Percentiles rank a stretch among this genome's conserved stretches.
Conservation (phyloP, 345 rosid species). For the Citrus glauca region DNA sequence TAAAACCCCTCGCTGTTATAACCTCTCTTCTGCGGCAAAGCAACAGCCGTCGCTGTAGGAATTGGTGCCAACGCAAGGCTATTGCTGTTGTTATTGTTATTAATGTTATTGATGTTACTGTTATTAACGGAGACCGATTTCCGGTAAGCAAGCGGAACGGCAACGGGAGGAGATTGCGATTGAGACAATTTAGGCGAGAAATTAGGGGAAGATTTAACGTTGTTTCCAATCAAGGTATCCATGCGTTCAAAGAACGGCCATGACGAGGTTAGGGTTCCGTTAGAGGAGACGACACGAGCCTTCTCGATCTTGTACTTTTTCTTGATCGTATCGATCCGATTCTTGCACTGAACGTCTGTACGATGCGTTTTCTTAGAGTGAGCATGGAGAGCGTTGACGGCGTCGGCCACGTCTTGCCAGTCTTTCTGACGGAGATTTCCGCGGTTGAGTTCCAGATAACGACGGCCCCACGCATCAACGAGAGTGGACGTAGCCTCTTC, state of each 20-base stretch:
- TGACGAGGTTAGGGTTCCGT: slow-evolving; percentile 44
- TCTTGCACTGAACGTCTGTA: slow-evolving; percentile 97
- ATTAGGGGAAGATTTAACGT: slow-evolving; percentile 39
- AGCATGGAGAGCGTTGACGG: slow-evolving; percentile 88
- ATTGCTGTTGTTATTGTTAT: background rate
- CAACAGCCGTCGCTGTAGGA: slow-evolving; percentile 40
- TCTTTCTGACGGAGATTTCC: slow-evolving; percentile 98
- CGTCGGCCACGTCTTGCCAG: slow-evolving; percentile 96
- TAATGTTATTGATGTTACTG: background rate
- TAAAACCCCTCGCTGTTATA: slow-evolving; percentile 13
- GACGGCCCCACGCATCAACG: slow-evolving; percentile 89
- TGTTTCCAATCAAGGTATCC: slow-evolving; percentile 73
- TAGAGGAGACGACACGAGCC: slow-evolving; percentile 61
- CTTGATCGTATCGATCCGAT: slow-evolving; percentile 95
- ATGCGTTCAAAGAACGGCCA: slow-evolving; percentile 88
- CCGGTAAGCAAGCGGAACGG: slow-evolving; percentile 13
- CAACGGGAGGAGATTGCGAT: slow-evolving; percentile 20
- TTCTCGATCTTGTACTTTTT: slow-evolving; percentile 96
- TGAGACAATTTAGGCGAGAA: slow-evolving; percentile 24
- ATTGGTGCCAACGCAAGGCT: slow-evolving; percentile 20
- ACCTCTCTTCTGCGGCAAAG: slow-evolving; percentile 70
- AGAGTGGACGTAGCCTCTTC: slow-evolving; percentile 96
- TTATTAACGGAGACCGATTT: background rate
- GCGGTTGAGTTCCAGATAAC: slow-evolving; percentile 81
- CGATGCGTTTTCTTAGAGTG: slow-evolving; percentile 84